Conservation (phyloP, 2,329 filamentous ascomycete species). For the Seiridium cupressi region DNA sequence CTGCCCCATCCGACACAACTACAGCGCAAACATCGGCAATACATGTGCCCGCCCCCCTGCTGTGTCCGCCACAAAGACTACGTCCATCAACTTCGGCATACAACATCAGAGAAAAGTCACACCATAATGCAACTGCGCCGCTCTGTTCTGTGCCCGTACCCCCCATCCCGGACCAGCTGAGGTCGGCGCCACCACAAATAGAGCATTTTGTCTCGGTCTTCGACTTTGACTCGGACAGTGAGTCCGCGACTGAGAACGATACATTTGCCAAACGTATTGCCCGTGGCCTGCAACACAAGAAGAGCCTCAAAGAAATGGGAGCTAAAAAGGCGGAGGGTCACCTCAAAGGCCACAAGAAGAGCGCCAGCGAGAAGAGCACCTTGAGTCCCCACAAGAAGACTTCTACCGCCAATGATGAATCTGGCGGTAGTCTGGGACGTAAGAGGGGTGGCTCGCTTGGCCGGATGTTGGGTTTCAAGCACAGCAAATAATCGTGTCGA, state of each 20-base stretch:
- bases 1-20: constrained; percentile 2
- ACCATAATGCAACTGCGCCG: constrained; percentile 13
- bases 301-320: constrained; percentile 19
- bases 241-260: constrained; percentile 26
- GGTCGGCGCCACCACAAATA: constrained; percentile 13
- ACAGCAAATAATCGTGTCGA: not conserved
- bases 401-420: not conserved
- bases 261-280: constrained; percentile 37
- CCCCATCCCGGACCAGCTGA: not conserved
- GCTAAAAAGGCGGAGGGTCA: constrained; percentile 16
- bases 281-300: constrained; percentile 37
- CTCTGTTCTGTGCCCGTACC: constrained; percentile 13
- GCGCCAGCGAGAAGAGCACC: constrained; percentile 3
- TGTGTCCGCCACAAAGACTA: constrained; percentile 15
- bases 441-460: constrained; percentile 7
- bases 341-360: constrained; percentile 12
- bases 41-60: constrained; percentile 19
- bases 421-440: not conserved
- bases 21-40: constrained; percentile 13
- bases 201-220: constrained; percentile 42
- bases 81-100: constrained; percentile 23
- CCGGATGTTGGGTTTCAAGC: constrained; percentile 9
- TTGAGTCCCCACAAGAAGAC: constrained; percentile 1
- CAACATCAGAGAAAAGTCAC: constrained; percentile 7
- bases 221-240: constrained; percentile 45